Base-by-base conservation (phyloP, 2,329 filamentous ascomycete species). In the Niveomyces coronatus region DNA sequence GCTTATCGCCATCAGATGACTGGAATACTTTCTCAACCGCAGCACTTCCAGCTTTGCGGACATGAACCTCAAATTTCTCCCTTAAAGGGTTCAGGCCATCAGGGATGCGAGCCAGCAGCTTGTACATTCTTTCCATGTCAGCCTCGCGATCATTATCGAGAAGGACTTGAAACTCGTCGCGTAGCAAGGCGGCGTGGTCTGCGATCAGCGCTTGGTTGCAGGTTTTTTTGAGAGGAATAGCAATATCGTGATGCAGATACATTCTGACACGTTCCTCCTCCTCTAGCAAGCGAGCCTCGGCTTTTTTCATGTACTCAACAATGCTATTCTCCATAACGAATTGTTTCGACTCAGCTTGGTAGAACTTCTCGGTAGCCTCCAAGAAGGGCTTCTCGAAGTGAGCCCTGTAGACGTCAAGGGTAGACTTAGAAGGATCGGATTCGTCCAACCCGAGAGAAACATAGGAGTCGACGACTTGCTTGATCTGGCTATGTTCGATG, bases 291-390 rank as follows among this genome's bases (percentile, higher is more conserved):
- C 91, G 80, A 29, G 77, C 64, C 63, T 96, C 89, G 1, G 91
- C 93, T 73, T 98, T 98, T 70, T 96, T 96, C 91, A 98, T 96
- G 64, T 96, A 98, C 56, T 98, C 91, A 23, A 98, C 88, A 4
- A 98, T 87, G 46, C 84, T 94, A 58, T 98, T 98, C 60, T 96
- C 89, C 9, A 87, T 85, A 23, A 98, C 78, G 55, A 98, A 98
- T 46, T 87, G 82, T 51, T 86, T 85, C 15, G 91, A 96, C 59
- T 98, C 93, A 31, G 82, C 79, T 50, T 86, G 73, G 59, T 98
- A 98, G 64, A 94, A 98, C 20, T 71, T 65, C 50, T 75, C 77
- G 9, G 91, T 98, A 3, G 87, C 85, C 5, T 73, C 71, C 37
- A 98, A 72, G 71, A 95, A 98, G 1, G 93, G 91, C 52, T 75